Conservation (phyloP, 768 basidiomycete genomes). For the Tricholoma flavovirens region DNA sequence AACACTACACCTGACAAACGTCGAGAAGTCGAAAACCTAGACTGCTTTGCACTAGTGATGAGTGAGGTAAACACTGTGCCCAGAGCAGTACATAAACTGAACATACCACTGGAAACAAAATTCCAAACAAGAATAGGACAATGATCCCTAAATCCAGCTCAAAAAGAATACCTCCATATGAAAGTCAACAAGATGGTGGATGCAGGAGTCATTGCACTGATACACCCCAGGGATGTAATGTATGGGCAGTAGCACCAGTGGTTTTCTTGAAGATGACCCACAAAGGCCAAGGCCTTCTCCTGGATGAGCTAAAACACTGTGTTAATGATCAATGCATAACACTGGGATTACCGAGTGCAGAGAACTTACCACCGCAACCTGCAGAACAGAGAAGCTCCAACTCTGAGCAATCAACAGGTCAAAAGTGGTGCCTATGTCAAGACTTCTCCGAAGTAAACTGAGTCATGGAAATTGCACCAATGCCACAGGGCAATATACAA, state of each 20-base stretch:
- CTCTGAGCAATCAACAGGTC: neutral
- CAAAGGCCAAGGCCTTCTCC: neutral
- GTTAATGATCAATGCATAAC: conserved; percentile 18
- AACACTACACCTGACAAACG: conserved; percentile 15
- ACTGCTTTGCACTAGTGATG: conserved; percentile 23
- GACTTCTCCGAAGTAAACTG: conserved; percentile 29
- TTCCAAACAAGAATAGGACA: too few relatives aligned
- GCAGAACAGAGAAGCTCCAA: neutral
- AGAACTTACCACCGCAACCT: conserved; percentile 18
- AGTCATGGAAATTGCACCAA: conserved; percentile 18
- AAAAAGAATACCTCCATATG: neutral
- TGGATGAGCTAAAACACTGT: neutral
- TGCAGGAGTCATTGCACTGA: neutral
- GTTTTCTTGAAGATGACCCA: neutral
- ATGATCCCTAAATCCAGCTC: conserved; percentile 5
- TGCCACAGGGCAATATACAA: too few relatives aligned
- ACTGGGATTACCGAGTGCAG: conserved; percentile 15
- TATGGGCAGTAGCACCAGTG: neutral
- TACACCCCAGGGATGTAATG: neutral
- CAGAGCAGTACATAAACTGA: too few relatives aligned
- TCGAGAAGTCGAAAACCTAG: conserved; percentile 25
- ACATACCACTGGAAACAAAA: too few relatives aligned
- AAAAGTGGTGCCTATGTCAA: conserved; percentile 31
- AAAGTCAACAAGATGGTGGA: neutral
- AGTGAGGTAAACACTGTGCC: too few relatives aligned